These are phyloP conservation scores for Gyrodon lividus DNA, from an alignment of 768 basidiomycete species.

Conservation along the genomic window DNA sequence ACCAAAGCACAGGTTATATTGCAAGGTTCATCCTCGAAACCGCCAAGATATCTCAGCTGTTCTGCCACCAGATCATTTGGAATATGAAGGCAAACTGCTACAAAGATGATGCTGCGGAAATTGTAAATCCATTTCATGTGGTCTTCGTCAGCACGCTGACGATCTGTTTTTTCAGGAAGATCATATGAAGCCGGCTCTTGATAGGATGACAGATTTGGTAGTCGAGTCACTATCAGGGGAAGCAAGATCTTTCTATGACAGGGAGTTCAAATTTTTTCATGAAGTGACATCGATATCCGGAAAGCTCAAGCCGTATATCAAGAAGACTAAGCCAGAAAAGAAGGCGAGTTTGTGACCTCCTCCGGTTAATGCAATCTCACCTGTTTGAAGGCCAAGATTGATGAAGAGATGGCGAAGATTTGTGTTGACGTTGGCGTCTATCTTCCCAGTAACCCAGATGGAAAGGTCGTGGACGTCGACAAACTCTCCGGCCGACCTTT, in stretches of 20 bases:
- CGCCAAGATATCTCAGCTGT: conserved; percentile 92
- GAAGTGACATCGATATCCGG: conserved; percentile 98
- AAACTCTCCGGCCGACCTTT: conserved; percentile 94
- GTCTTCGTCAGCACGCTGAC: conserved; percentile 3
- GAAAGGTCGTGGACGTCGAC: conserved; percentile 94
- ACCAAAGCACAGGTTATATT: conserved; percentile 70
- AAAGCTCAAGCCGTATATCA: conserved; percentile 95
- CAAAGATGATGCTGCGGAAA: conserved; percentile 85
- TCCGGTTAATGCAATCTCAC: neutral
- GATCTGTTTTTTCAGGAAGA: conserved; percentile 61
- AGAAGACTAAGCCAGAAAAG: conserved; percentile 93
- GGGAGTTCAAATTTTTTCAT: conserved; percentile 94
- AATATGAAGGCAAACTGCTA: conserved; percentile 99
- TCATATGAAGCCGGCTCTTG: conserved; percentile 94
- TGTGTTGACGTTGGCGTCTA: conserved; percentile 93
- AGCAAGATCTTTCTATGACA: conserved; percentile 85
- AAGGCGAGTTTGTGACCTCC: conserved; percentile 51
- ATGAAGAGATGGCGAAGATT: conserved; percentile 99
- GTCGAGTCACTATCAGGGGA: conserved; percentile 86
- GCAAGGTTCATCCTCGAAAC: conserved; percentile 95
- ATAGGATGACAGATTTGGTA: conserved; percentile 76
- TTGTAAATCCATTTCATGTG: conserved; percentile 45
- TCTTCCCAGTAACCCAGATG: conserved; percentile 96
- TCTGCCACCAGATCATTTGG: conserved; percentile 99
- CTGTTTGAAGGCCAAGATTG: conserved; percentile 82